Evolutionary conservation across 2,329 filamentous ascomycete species (phyloP), one percentile per base, ranked within the genome.

Genomic region (Geosmithia morbida): DNA sequence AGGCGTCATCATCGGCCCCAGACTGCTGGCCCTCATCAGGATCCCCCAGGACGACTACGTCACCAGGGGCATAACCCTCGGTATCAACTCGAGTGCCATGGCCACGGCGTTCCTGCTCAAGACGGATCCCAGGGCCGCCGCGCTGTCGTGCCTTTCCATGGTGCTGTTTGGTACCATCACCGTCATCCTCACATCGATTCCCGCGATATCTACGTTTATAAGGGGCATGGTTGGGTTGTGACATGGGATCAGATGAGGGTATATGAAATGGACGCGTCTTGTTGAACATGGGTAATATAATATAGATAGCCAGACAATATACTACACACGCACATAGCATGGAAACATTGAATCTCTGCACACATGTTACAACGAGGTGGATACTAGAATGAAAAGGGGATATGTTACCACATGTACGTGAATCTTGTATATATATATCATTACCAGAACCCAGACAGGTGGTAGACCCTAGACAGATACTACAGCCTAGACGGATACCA

Each of bases 1-100:
- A 7, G 77, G 77, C 0, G 75, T 74, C 3, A 58, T 81, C 7
- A 57, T 77, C n/a, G 77, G 75, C 1, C 61, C 64, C 16, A 56
- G 64, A 41, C 63, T 79, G 48, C 55, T 81, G 45, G 60, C 57
- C 5, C 63, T 62, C 58, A 51, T 80, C 51, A 67, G 62, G 48
- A 72, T 81, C 3, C 74, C 74, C 0, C 70, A 78, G 58, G 71
- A 80, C 53, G 77, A 80, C 57, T 81, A 80, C 50, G 75, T 81
- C 33, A 79, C 75, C 1, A 63, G 75, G n/a, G 77, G 77, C 10
- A 74, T 81, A 3, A 75, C 75, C 1, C 57, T 80, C n/a, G 76
- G 77, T 3, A 72, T 72, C 2, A 80, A 79, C 55, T 77, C 74
- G 0, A 75, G 71, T 3, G 77, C 76, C 6, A 74, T 81, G 40